phyloP scores from a whole-genome alignment of 305 asterid species.

The Solanum hybrid region DNA sequence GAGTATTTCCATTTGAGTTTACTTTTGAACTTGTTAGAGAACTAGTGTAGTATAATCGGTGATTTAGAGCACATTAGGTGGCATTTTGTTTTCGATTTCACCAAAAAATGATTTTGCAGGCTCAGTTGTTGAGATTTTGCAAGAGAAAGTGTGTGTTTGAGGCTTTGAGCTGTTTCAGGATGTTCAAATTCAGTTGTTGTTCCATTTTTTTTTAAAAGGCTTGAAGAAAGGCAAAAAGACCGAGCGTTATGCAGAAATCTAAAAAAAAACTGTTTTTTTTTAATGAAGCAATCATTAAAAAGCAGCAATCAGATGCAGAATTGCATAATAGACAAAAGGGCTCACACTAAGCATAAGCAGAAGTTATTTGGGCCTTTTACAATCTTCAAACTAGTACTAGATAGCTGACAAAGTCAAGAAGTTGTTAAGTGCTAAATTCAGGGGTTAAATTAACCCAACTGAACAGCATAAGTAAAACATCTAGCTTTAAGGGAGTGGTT shows the following conservation, averaged over 20 bases:
- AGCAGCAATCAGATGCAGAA: neutral
- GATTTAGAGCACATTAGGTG: neutral
- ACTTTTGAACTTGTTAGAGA: neutral
- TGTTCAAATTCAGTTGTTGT: neutral
- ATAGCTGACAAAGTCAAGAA: neutral
- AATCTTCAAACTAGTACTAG: neutral
- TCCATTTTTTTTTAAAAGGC: neutral
- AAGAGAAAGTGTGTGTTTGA: neutral
- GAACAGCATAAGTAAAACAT: neutral
- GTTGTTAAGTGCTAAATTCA: neutral
- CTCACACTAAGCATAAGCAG: neutral
- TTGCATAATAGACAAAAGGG: neutral
- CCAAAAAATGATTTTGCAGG: neutral
- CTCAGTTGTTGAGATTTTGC: neutral
- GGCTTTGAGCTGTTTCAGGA: neutral
- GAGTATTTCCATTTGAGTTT: neutral
- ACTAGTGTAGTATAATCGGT: neutral
- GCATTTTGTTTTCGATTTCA: neutral
- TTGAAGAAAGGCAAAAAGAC: neutral
- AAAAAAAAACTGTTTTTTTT: neutral
- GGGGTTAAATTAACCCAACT: neutral
- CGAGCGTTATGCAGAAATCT: neutral
- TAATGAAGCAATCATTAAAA: neutral
- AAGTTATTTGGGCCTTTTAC: neutral
- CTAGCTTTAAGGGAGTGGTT: neutral